Percentiles rank a stretch among this genome's conserved stretches.
These are phyloP conservation scores for Vitis cinerea DNA, from an alignment of 164 flowering plant species.

Conservation along the genomic window DNA sequence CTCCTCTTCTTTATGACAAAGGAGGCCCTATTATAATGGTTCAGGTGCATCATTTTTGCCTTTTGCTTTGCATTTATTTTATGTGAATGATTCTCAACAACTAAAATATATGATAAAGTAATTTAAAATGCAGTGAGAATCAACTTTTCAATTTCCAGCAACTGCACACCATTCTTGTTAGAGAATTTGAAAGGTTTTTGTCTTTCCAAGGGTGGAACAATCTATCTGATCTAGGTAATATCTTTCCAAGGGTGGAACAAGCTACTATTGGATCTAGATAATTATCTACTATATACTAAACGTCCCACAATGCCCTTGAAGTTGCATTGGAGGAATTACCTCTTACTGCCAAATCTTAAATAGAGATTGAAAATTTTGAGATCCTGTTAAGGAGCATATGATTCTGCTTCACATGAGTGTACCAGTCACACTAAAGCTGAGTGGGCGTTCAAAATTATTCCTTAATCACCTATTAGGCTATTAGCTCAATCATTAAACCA, in stretches of 20 bases:
- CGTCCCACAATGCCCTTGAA: neutral
- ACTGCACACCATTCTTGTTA: neutral
- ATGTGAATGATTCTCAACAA: neutral
- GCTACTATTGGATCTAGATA: neutral
- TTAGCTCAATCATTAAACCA: neutral
- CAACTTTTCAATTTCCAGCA: neutral
- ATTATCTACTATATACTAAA: neutral
- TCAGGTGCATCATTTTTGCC: constrained; percentile 54
- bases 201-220: neutral
- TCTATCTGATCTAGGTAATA: no score
- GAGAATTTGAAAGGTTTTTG: neutral
- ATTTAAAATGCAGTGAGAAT: neutral
- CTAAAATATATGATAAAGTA: neutral
- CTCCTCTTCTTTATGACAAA: constrained; percentile 73
- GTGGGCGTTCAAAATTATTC: neutral
- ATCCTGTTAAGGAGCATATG: neutral
- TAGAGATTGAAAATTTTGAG: neutral
- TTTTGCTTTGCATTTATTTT: neutral
- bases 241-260: no score
- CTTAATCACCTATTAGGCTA: neutral
- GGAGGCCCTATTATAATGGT: constrained; percentile 98
- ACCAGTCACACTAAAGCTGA: neutral
- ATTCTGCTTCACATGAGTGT: neutral
- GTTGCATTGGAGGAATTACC: neutral
- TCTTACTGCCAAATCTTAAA: neutral